These are phyloP conservation scores for Adansonia grandidieri DNA, from an alignment of 441 rosid genomes.

Conservation along the genomic window DNA sequence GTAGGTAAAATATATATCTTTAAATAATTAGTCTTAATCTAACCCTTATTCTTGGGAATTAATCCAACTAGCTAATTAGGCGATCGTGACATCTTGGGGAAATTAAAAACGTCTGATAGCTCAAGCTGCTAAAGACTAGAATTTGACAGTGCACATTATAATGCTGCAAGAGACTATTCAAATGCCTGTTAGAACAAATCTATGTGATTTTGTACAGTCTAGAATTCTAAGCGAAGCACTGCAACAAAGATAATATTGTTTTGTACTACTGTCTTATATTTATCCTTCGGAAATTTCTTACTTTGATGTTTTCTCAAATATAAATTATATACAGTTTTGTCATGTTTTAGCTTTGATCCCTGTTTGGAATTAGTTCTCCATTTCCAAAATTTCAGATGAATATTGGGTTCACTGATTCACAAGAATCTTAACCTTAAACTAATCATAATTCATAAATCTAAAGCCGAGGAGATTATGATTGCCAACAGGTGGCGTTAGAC, in stretches of 20 bases:
- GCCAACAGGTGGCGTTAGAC: neutral
- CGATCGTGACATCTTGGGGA: neutral
- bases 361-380: neutral
- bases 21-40: neutral
- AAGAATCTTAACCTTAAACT: neutral
- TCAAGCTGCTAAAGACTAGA: neutral
- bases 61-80: neutral
- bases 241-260: neutral
- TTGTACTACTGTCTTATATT: neutral
- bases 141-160: neutral
- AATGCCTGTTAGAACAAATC: neutral
- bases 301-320: slow-evolving; percentile 2
- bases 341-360: neutral
- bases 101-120: neutral
- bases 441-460: neutral
- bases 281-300: slow-evolving; percentile 7
- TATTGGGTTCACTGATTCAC: neutral
- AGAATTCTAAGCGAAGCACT: neutral
- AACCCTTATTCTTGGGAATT: neutral
- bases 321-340: neutral
- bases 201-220: neutral
- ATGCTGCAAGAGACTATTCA: neutral
- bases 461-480: neutral
- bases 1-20: too few relatives aligned
- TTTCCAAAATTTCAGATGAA: neutral